A percentile compares a stretch with the other conserved stretches of the same genome.
Evolutionary conservation across 257 asterid genomes (phyloP).

Genomic region (Solanum corneliomulleri): DNA sequence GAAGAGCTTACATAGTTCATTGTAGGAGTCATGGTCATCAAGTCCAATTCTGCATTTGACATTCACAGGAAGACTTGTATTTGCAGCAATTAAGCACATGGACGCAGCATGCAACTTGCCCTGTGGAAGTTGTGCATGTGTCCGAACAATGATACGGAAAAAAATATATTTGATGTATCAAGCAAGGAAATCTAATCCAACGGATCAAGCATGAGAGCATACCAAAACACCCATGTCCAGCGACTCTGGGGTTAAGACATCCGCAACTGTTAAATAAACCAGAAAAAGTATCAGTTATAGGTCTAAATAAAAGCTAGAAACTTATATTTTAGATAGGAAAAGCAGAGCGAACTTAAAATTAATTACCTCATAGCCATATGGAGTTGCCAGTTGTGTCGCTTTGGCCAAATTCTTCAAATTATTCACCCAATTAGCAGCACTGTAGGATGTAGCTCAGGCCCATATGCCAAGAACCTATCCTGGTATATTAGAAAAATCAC

Average conservation of each 20-base stretch:
- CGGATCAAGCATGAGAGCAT: background rate
- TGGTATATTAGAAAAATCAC: background rate
- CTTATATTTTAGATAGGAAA: background rate
- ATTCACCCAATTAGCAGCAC: background rate
- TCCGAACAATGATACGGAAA: background rate
- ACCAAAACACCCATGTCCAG: background rate
- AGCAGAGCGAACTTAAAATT: background rate
- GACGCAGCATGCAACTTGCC: background rate
- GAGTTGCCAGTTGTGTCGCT: background rate
- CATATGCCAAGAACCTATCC: background rate
- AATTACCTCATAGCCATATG: background rate
- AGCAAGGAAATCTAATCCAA: background rate
- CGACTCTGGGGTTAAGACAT: background rate
- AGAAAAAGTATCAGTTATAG: background rate
- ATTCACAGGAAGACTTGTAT: background rate
- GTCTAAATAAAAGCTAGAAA: background rate
- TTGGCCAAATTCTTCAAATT: background rate
- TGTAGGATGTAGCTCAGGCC: background rate
- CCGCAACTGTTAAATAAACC: background rate
- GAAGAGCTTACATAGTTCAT: background rate
- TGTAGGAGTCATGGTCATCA: background rate
- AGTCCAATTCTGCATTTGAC: background rate
- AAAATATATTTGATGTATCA: background rate
- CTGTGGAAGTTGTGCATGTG: background rate
- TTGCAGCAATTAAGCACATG: background rate